Evolutionary conservation across 176 grass and related monocot species (phyloP), one percentile per base, ranked within the genome.

Genomic region (Oryza longistaminata): DNA sequence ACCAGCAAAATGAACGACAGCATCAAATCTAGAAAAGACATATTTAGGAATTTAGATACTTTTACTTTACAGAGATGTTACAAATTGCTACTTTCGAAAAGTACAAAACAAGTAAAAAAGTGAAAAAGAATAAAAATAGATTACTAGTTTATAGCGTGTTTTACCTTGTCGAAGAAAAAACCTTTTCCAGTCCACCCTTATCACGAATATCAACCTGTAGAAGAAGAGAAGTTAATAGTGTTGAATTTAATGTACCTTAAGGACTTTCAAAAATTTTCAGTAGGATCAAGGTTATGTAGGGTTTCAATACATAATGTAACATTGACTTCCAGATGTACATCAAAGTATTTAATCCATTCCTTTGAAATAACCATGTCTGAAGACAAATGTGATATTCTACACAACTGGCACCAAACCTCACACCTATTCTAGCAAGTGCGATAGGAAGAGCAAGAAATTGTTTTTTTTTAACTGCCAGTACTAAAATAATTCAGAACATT

Each of bases 1-100:
- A 27, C 96, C 96, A 81, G 96, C 96, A 73, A 95, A 93, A 76
- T 98, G 96, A 88, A 98, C 90, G 75, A 98, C 93, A 58, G 96
- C 96, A 88, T 98, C 93, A 85, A 98, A 93, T 85, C 96, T 98
- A 84, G 66, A 88, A 22, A 73, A 80, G 0, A 31, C 34, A 11
- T 22, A 77, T 42, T 72, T 33, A 85, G 74, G 7, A 82, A 86
- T 50, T 70, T 43, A 70, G 79, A 73, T 46, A 80, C 42, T 9
- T 64, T 6, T 71, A 75, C 33, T 34, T 13, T 22, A 10, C 46
- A 11, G 60, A 75, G 21, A 62, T 71, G 71, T 78, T 64, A 64
- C n/a, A 82, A 6, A 71, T 16, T 52, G 50, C 50, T 55, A 7
- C 52, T 81, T 60, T 55, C 0, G 7, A 60, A 22, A 60, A 22